Evolutionary conservation across 768 basidiomycete genomes (phyloP), one percentile per base, ranked within the genome.

Genomic region (Heimioporus sp.): DNA sequence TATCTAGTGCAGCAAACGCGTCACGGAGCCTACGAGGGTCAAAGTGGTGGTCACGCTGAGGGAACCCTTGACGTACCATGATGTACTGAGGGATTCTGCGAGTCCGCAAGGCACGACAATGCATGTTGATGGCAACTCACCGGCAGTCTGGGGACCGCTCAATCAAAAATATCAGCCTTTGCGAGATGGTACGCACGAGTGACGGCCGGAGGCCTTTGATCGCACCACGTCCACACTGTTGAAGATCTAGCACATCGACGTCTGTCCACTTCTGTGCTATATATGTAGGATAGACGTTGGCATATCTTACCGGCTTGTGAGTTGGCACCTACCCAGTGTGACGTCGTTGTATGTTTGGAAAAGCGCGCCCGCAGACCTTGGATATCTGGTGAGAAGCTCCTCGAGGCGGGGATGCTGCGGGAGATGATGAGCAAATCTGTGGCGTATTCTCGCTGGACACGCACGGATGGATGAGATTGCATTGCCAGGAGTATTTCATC

Each of bases 271-370:
- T 75, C 60, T 92, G 90, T 8, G 82, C 89, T 91, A 24, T 24
- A 24, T 24, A 24, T 3, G 24, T 24, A 24, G 24, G 36, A 13
- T 10, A 21, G 46, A 19, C 19, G 44, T 46, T 53, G 19, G 15
- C 39, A 20, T 37, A 21, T 38, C 46, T 17, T 44, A 24, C 38
- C 16, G 35, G 43, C 10, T 35, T 24, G 32, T 9, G 15, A 42
- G 43, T n/a, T 31, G 40, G 16, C 17, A 53, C 69, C 47, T 46
- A 86, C 89, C 80, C 19, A 81, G 79, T 7, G 79, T 65, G 30
- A 91, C 67, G 52, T 92, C 88, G 63, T 90, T 90, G 70, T 85
- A 90, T 1, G 83, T 76, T 65, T 90, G 88, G 63, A 90, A 87
- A 10, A 90, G 67, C 20, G 78, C 73, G 12, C 83, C 77, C 3